Evolutionary conservation across 345 rosid species (phyloP).

Genomic region (Murraya koenigii): DNA sequence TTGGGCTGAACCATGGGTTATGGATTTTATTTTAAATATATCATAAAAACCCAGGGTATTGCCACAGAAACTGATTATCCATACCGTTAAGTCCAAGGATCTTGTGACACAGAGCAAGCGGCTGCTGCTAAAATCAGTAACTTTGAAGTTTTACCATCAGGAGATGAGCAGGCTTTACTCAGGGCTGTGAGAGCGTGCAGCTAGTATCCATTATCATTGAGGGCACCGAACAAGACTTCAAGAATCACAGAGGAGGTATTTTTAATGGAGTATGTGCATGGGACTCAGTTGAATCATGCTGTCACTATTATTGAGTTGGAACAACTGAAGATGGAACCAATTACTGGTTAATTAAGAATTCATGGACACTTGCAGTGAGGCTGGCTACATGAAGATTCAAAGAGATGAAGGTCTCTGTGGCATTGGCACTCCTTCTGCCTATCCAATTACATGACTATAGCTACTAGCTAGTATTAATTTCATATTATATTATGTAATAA

Average conservation of each 20-base stretch:
- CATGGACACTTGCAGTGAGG: slow-evolving; percentile 46
- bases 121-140: no score
- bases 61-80: background rate
- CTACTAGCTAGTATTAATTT: no score
- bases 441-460: background rate
- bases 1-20: no score
- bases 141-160: no score
- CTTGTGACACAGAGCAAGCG: no score
- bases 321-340: slow-evolving; percentile 26
- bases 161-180: no score
- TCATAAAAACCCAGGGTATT: background rate
- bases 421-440: background rate
- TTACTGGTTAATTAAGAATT: slow-evolving; percentile 56
- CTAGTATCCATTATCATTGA: no score
- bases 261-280: slow-evolving; percentile 38
- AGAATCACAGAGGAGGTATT: no score
- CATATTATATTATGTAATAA: no score
- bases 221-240: no score
- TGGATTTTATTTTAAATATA: no score
- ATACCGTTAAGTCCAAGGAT: background rate
- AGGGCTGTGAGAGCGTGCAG: no score
- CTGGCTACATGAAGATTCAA: slow-evolving; percentile 45
- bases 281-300: slow-evolving; percentile 35
- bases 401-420: slow-evolving; percentile 21
- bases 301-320: slow-evolving; percentile 48